Conservation (phyloP, 2,329 filamentous ascomycete species). For the Rhexocercosporidium sp. region DNA sequence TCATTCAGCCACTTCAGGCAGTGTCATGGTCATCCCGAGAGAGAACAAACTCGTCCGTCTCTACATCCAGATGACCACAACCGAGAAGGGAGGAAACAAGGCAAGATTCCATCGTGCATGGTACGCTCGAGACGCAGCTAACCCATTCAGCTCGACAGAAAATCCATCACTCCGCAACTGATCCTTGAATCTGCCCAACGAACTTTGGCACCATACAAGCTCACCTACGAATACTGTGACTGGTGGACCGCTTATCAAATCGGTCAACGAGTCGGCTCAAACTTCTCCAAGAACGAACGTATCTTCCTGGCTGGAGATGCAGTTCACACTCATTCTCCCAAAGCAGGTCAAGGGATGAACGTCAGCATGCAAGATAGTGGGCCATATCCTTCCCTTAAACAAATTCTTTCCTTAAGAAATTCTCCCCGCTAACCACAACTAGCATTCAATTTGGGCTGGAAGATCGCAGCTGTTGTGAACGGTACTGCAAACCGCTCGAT, state of each 20-base stretch:
- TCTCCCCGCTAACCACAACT: not conserved
- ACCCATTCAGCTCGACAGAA: constrained; percentile 56
- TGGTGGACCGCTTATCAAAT: constrained; percentile 67
- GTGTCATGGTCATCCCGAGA: constrained; percentile 65
- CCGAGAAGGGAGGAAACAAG: constrained; percentile 49
- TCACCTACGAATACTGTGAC: constrained; percentile 66
- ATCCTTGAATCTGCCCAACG: constrained; percentile 67
- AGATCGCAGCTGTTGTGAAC: constrained; percentile 47
- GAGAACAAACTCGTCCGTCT: constrained; percentile 62
- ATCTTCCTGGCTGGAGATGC: constrained; percentile 61
- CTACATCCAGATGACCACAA: constrained; percentile 64
- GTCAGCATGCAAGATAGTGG: constrained; percentile 61
- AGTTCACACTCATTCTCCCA: constrained; percentile 62
- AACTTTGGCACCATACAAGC: constrained; percentile 70
- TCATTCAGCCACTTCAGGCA: constrained; percentile 56
- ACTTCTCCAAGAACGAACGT: constrained; percentile 44
- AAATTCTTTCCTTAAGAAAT: too few species aligned
- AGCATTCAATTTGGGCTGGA: constrained; percentile 66
- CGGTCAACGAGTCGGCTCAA: constrained; percentile 62
- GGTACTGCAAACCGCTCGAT: constrained; percentile 51
- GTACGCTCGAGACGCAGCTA: not conserved
- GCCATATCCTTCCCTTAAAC: not conserved
- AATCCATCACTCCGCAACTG: constrained; percentile 65
- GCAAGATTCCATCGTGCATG: not conserved
- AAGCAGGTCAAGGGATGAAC: constrained; percentile 67